Base-by-base conservation (phyloP, 2,329 filamentous ascomycete genomes). In the Aulographum hederae region DNA sequence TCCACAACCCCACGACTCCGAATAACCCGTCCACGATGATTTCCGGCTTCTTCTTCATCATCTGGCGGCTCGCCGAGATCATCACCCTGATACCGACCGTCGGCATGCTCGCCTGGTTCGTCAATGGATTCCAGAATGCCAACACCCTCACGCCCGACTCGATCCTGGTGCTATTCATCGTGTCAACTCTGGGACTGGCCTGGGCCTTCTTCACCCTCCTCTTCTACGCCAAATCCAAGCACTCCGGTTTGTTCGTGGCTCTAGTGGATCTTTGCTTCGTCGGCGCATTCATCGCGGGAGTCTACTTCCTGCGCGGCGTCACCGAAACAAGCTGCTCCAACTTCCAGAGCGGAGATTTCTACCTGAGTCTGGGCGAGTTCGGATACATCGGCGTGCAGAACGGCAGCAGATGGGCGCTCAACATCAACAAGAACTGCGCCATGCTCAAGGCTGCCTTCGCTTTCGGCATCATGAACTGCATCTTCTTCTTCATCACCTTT, bases 371-470 rank as follows among this genome's bases (percentile, higher is more conserved):
- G 27, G 76, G 76, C 10, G 58, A 66, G 10, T 68, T 80, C 38
- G 66, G 69, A 18, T 60, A 55, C 39, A 68, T 68, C 27, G 61
- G 61, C 11, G 38, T 43, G 5, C 41, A 53, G 20, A 58, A 54
- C 18, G 51, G 66, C 21, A 63, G 55, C 34, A 45, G 45, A 6
- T 57, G 70, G 36, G 52, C 63, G 26, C 47, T 73, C 26, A 53
- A 65, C 32, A 53, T 73, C 23, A 65, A 80, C 53, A 86, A 86
- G 63, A 70, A 72, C 4, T 95, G 86, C 57, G 69, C 77, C 31
- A 89, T 94, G 81, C 69, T 93, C 47, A 95, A 94, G 67, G 78
- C 85, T 1, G 67, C 64, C 41, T 95, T 82, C 56, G 86, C 82
- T 3, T 74, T 94, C 42, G 82, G 70, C 30, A 94, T 95, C 52